Evolutionary conservation across 2,329 filamentous ascomycete genomes (phyloP), one percentile per base, ranked within the genome.

Genomic region (Xylaria digitata): DNA sequence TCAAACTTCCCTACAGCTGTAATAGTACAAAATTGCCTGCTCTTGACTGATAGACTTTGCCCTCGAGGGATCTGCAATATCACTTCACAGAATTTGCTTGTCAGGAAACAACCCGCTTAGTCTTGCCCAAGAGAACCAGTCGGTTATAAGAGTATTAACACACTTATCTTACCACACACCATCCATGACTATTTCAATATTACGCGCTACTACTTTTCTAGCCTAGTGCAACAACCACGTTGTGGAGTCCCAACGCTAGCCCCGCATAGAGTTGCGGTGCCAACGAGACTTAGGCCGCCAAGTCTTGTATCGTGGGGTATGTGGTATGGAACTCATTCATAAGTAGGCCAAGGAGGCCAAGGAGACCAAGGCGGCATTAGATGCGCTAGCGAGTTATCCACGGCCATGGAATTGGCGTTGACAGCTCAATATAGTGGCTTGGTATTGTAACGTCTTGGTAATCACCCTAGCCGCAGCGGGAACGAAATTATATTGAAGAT

Each of bases 381-480:
- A 45, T 57, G 46, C 58, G 40, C 34, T 61, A 61, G 57, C 56
- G 56, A 55, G 30, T 26, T 37, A 23, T 54, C 63, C 63, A 52
- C 45, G 19, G 56, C 46, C 45, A 26, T 30, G 57, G 57, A 43
- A 52, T 45, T 30, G 30, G 46, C 8, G 11, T 37, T 13, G 11
- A 9, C 8, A 37, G 34, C 11, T 2, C 48, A 30, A 1, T n/a
- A 34, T 56, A 23, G 56, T 42, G 56, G 45, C 63, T 66, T 66
- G 63, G 63, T 66, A 58, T 57, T 62, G 52, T 23, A 58, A 66
- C 63, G 57, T 66, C 63, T 62, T 52, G 58, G 63, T 58, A 30
- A 30, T 52, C 43, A 19, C 17, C 30, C 45, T 62, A 45, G 30
- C 52, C 11, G 11, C 13, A 30, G 50, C 15, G n/a, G 56, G 5